Evolutionary conservation across 495 filamentous ascomycete genomes (phyloP).

Genomic region (Xylaria flabelliformis): DNA sequence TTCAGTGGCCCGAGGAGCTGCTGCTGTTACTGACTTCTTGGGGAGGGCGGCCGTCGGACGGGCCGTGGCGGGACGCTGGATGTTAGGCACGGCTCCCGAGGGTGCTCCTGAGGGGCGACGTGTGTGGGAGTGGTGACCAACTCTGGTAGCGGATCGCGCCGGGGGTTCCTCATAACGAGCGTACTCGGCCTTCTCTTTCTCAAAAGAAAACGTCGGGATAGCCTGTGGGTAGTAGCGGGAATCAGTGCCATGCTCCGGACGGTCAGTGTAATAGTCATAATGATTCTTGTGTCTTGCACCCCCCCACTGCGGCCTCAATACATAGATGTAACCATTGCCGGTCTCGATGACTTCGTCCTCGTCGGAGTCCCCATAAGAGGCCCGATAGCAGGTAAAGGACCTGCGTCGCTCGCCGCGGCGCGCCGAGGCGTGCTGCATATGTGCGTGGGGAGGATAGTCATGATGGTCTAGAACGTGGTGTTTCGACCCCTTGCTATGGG

Average conservation of each 20-base stretch:
- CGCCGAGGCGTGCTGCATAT: constrained; percentile 36
- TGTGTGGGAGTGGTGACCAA: constrained; percentile 48
- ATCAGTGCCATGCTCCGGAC: constrained; percentile 61
- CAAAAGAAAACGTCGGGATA: constrained; percentile 45
- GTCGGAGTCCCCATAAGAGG: constrained; percentile 66
- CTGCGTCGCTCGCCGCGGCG: constrained; percentile 53
- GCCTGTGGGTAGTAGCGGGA: constrained; percentile 61
- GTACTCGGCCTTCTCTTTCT: constrained; percentile 50
- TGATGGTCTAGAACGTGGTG: constrained; percentile 26
- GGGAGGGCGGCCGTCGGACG: constrained; percentile 45
- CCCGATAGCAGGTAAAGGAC: constrained; percentile 61
- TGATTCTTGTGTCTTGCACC: constrained; percentile 46
- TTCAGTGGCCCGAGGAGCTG: constrained; percentile 63
- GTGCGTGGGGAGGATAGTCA: constrained; percentile 17
- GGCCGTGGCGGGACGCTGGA: constrained; percentile 49
- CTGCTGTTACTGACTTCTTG: constrained; percentile 32
- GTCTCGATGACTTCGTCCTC: constrained; percentile 64
- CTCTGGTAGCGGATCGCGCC: constrained; percentile 50
- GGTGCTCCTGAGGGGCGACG: constrained; percentile 46
- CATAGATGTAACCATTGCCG: constrained; percentile 51
- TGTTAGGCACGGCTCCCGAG: constrained; percentile 46
- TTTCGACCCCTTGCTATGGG: constrained; percentile 45
- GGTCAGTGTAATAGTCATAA: constrained; percentile 47
- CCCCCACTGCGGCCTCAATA: constrained; percentile 48
- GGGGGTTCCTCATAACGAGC: constrained; percentile 44